Evolutionary conservation across 2,329 filamentous ascomycete species (phyloP).

Genomic region (Botrytis porri): DNA sequence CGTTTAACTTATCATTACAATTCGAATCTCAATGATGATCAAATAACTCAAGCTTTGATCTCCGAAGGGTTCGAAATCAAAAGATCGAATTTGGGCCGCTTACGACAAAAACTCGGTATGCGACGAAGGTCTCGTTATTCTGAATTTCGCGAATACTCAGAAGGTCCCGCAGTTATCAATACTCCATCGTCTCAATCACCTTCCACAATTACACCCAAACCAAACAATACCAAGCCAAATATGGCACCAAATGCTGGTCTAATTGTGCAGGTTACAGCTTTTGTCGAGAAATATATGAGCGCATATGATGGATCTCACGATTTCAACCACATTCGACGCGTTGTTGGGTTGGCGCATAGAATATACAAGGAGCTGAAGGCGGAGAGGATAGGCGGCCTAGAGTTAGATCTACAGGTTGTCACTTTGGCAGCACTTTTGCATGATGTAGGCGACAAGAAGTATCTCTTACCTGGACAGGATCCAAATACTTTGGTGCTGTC

Average conservation of each 20-base stretch:
- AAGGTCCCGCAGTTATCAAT: conserved; percentile 18
- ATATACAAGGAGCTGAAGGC: conserved; percentile 35
- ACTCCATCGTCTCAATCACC: conserved; percentile 10
- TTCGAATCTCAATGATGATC: conserved; percentile 35
- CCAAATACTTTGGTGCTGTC: conserved; percentile 54
- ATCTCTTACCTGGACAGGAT: conserved; percentile 51
- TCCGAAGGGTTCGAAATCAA: conserved; percentile 35
- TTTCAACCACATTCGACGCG: conserved; percentile 79
- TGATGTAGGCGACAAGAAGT: conserved; percentile 72
- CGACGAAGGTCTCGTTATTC: conserved; percentile 34
- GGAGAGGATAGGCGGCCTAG: conserved; percentile 24
- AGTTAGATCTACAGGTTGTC: conserved; percentile 54
- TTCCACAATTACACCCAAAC: conserved; percentile 16
- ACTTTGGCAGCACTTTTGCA: conserved; percentile 75
- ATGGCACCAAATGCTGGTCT: conserved; percentile 31
- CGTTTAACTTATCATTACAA: conserved; percentile 34
- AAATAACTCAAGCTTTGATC: conserved; percentile 31
- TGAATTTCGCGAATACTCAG: conserved; percentile 34
- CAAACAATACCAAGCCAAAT: conserved; percentile 27
- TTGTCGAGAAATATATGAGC: conserved; percentile 70
- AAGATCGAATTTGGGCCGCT: conserved; percentile 29
- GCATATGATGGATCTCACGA: conserved; percentile 85
- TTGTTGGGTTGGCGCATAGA: conserved; percentile 63
- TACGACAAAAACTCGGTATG: conserved; percentile 35
- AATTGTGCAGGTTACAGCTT: conserved; percentile 54